Evolutionary conservation across 257 asterid genomes (phyloP), one percentile per base, ranked within the genome.

Genomic region (Mitragyna speciosa): DNA sequence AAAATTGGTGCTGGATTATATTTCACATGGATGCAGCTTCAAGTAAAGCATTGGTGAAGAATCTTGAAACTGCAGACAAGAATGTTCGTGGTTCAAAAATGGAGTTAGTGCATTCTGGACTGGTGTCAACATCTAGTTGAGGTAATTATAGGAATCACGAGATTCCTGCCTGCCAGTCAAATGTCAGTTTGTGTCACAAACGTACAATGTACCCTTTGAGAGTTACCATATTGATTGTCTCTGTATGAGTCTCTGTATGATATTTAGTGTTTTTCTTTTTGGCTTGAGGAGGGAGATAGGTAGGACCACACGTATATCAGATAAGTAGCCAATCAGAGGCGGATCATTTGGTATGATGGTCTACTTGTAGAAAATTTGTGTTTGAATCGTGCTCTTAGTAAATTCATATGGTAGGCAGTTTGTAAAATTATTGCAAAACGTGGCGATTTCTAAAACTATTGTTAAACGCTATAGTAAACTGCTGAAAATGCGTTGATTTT

Each of bases 111-210:
- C 76, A 51, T 30, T 41, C n/a, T 12, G 41, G 65, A 26, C 45
- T 11, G 52, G 65, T 63, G 83, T 70, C 80, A 61, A 79, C 72
- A 59, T 76, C 74, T 48, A 65, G 76, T 28, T 76, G 78, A 58
- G 72, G 66, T 71, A 71, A 81, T 82, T 59, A 84, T 75, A 82
- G 78, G 83, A 73, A 75, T 88, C 89, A 88, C 91, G 89, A 81
- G 91, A 79, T 67, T 77, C 79, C 59, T 76, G 85, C 79, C 83
- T 47, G 45, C 81, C 58, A 54, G 48, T 80, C 82, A 63, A 65
- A 33, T 66, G 51, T 76, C 85, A 80, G 75, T 80, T 36, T 51
- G 76, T 65, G 83, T 64, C 74, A 71, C 52, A 43, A 58, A 63
- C 24, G 68, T 69, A 72, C 81, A 33, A 14, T 47, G 39, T 68